Evolutionary conservation across 495 filamentous ascomycete species (phyloP).

Genomic region (Echria macrotheca): DNA sequence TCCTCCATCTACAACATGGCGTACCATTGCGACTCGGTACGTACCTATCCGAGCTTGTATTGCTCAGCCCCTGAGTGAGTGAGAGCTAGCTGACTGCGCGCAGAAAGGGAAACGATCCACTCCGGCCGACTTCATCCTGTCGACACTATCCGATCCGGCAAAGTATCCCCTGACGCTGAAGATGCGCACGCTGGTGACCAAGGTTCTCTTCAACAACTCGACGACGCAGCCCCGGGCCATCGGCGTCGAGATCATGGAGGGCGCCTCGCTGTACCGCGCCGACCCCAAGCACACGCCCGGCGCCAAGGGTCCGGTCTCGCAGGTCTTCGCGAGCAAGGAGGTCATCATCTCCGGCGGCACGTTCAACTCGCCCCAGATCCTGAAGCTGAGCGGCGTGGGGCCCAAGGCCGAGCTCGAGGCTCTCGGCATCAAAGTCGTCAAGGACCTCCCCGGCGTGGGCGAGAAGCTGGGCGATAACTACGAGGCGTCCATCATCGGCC

Average conservation of each 20-base stretch:
- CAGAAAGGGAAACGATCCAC: conserved; percentile 29
- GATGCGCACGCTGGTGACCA: conserved; percentile 34
- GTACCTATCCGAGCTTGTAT: conserved; percentile 16
- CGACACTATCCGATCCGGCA: conserved; percentile 15
- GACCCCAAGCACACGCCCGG: conserved; percentile 30
- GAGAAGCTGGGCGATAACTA: conserved; percentile 53
- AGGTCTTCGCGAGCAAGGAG: conserved; percentile 31
- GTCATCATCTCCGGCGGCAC: conserved; percentile 50
- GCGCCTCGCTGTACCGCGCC: conserved; percentile 34
- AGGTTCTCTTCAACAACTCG: conserved; percentile 29
- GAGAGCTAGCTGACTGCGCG: conserved; percentile 20
- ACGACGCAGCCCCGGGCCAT: conserved; percentile 26
- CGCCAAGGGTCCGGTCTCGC: conserved; percentile 16
- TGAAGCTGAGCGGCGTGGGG: conserved; percentile 53
- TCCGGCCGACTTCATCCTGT: conserved; percentile 31
- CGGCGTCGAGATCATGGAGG: conserved; percentile 35
- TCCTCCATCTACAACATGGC: conserved; percentile 36
- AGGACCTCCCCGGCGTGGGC: conserved; percentile 50
- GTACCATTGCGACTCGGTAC: conserved; percentile 28
- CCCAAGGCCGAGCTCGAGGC: conserved; percentile 42
- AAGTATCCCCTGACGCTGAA: conserved; percentile 32
- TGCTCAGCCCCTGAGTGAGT: background rate
- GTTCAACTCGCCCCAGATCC: conserved; percentile 53
- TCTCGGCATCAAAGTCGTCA: conserved; percentile 41
- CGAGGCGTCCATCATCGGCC: conserved; percentile 27